A percentile compares a stretch with the other conserved stretches of the same genome.
Conservation (phyloP, 768 basidiomycete genomes). For the Hysterangium stoloniferum region DNA sequence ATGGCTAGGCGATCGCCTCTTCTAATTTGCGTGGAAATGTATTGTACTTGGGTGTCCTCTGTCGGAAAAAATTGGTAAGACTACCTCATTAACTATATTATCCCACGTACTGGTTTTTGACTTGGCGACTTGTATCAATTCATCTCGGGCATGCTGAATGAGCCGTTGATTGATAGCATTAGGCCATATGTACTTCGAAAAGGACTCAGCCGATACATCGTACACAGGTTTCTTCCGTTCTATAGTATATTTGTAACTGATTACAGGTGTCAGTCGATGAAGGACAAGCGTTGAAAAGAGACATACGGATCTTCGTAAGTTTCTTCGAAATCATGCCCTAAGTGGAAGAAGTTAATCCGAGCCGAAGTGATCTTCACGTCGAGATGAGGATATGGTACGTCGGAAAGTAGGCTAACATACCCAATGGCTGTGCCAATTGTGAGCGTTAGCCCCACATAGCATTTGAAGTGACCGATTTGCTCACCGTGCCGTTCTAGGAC, state of each 20-base stretch:
- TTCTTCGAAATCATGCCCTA: constrained; percentile 47
- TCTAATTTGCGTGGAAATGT: constrained; percentile 55
- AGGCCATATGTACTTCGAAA: constrained; percentile 46
- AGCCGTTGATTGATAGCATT: constrained; percentile 37
- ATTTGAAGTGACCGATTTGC: constrained; percentile 13
- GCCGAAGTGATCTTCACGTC: constrained; percentile 30
- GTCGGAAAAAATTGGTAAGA: neutral
- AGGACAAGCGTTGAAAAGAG: neutral
- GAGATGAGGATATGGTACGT: neutral
- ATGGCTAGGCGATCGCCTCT: constrained; percentile 47
- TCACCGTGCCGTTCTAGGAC: constrained; percentile 60
- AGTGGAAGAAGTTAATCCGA: constrained; percentile 56
- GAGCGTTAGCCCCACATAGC: constrained; percentile 6
- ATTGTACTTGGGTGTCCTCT: constrained; percentile 19
- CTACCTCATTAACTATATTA: neutral
- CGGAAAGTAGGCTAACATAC: constrained; percentile 25
- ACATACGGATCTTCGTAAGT: constrained; percentile 60
- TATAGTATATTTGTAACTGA: constrained; percentile 1
- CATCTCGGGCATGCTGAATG: constrained; percentile 42
- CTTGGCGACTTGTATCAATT: constrained; percentile 24
- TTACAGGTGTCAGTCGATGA: neutral
- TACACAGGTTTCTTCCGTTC: constrained; percentile 53
- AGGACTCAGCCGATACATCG: constrained; percentile 37
- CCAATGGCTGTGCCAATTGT: constrained; percentile 46
- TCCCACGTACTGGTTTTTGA: neutral